These are phyloP conservation scores for Fusarium musae DNA, from an alignment of 2,329 filamentous ascomycete genomes.

Conservation along the genomic window DNA sequence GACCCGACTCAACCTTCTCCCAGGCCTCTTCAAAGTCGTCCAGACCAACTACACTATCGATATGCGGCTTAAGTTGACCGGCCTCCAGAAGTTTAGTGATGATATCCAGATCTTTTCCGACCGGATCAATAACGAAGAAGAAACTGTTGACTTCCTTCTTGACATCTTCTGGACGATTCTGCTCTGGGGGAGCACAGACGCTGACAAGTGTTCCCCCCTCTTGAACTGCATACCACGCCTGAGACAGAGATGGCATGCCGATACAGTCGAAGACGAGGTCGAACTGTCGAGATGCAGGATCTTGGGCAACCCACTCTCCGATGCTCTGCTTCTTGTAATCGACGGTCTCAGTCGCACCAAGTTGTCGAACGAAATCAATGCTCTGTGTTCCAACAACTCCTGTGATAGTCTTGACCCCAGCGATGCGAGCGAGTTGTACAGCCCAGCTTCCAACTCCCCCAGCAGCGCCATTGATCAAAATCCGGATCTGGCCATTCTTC, in stretches of 20 bases:
- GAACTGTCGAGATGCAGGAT: not conserved
- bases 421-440: constrained; percentile 17
- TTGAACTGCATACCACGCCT: constrained; percentile 27
- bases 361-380: not conserved
- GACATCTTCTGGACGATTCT: constrained; percentile 17
- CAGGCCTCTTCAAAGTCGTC: constrained; percentile 21
- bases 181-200: constrained; percentile 16
- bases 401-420: not conserved
- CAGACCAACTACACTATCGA: constrained; percentile 29
- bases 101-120: constrained; percentile 20
- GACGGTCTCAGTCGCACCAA: constrained; percentile 23
- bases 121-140: constrained; percentile 30
- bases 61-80: constrained; percentile 20
- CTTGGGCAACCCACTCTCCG: constrained; percentile 11
- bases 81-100: constrained; percentile 26
- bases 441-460: constrained; percentile 30
- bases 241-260: constrained; percentile 6
- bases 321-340: constrained; percentile 32
- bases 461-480: constrained; percentile 16
- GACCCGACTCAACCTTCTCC: constrained; percentile 31
- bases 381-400: constrained; percentile 15
- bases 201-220: constrained; percentile 21
- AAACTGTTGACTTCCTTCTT: not conserved
- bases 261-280: constrained; percentile 35
- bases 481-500: not conserved